phyloP scores from a whole-genome alignment of 2,329 filamentous ascomycete species.

The Hypocreales sp. region DNA sequence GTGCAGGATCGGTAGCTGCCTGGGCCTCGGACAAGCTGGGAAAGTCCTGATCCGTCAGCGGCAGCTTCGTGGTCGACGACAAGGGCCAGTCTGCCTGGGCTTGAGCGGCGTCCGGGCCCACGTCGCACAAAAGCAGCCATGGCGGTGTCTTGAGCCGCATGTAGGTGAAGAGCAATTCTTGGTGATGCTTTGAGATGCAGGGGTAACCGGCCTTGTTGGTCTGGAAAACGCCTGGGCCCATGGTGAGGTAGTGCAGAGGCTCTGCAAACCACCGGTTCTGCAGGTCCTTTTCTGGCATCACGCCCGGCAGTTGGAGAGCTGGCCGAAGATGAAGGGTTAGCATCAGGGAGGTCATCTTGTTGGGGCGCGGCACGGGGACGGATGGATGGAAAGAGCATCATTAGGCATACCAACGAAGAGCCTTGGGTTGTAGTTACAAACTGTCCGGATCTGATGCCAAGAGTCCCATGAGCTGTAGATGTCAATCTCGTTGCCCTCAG shows the following conservation, averaged over 20 bases:
- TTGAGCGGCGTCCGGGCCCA: slow-evolving; percentile 30
- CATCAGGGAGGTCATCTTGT: too few species aligned
- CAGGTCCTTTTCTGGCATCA: slow-evolving; percentile 42
- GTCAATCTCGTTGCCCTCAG: slow-evolving; percentile 36
- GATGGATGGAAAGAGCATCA: too few species aligned
- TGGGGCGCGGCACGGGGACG: background rate
- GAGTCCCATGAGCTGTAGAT: slow-evolving; percentile 78
- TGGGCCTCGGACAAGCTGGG: slow-evolving; percentile 59
- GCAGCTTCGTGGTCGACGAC: slow-evolving; percentile 12
- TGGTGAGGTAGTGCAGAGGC: slow-evolving; percentile 45
- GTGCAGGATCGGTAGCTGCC: slow-evolving; percentile 7
- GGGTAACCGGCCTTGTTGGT: slow-evolving; percentile 45
- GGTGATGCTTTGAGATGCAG: slow-evolving; percentile 44
- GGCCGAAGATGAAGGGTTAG: too few species aligned
- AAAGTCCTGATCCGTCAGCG: slow-evolving; percentile 35
- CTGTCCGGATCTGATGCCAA: slow-evolving; percentile 75
- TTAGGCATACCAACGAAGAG: slow-evolving; percentile 77
- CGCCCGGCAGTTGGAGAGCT: slow-evolving; percentile 42
- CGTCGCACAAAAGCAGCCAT: slow-evolving; percentile 48
- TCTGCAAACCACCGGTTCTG: slow-evolving; percentile 57
- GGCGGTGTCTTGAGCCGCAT: slow-evolving; percentile 49
- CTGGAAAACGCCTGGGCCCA: slow-evolving; percentile 38
- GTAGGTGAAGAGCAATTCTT: slow-evolving; percentile 43
- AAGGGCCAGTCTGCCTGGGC: slow-evolving; percentile 10
- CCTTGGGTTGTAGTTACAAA: slow-evolving; percentile 72